Base-by-base conservation (phyloP, 31 red algal species). In the Asparagopsis taxiformis region DNA sequence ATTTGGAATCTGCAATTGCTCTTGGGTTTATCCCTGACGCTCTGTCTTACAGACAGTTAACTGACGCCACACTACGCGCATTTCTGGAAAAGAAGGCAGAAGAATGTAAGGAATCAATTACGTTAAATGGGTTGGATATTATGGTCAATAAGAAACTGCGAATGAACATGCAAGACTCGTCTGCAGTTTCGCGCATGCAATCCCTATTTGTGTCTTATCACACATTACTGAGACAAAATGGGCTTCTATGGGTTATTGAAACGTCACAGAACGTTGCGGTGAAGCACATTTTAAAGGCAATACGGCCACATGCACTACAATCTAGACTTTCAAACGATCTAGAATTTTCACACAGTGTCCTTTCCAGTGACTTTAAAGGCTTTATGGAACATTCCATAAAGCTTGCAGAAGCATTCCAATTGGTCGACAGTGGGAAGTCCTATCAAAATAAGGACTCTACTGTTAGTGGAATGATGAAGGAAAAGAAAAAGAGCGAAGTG, bases 331-430 rank as follows among this genome's bases (percentile, higher is more conserved):
- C 16, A 0, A 35, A 2, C 7, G 52, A 59, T 35, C 34, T 74
- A 6, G 50, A 23, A 3, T 58, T 74, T 13, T 25, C 60, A 5
- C 43, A 79, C 33, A 26, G 46, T 46, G 30, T 51, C 23, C 52
- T 65, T 37, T 37, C 41, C 44, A 66, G 51, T n/a, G 57, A 66
- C 29, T 79, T 79, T 39, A 55, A 51, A 32, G 43, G 31, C n/a
- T 79, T 79, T 32, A 79, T 79, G 74, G 30, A 26, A 3, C 74
- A 79, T 43, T 16, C 59, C 22, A 65, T 79, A n/a, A n/a, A 31
- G n/a, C 23, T 79, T 10, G 38, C 49, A 1, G 77, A 68, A 19
- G 77, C 77, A 17, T 75, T 75, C 33, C 53, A 75, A 39, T 28
- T 68, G 3, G 36, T 51, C 34, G 64, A 44, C 34, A 68, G 34